Percentiles rank a stretch among this genome's conserved stretches.
phyloP scores from a whole-genome alignment of 2,329 filamentous ascomycete species.

The Stachybotrys chartarum region DNA sequence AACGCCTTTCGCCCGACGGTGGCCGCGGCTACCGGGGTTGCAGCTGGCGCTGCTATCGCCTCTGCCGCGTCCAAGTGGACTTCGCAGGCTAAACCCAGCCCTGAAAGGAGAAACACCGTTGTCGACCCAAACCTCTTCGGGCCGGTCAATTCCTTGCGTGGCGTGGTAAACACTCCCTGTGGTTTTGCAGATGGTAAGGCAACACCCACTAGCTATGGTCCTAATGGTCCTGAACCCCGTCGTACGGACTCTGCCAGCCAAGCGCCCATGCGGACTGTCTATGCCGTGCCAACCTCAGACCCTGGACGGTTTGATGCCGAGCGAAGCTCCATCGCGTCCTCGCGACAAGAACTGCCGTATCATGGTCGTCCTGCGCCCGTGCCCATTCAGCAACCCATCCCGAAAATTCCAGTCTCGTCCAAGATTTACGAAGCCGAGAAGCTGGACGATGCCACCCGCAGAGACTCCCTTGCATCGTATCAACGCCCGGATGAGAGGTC shows the following conservation, averaged over 20 bases:
- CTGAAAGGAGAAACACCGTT: constrained; percentile 36
- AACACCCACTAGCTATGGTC: constrained; percentile 16
- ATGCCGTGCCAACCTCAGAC: constrained; percentile 61
- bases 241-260: constrained; percentile 13
- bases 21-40: constrained; percentile 20
- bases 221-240: constrained; percentile 11
- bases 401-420: constrained; percentile 64
- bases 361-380: constrained; percentile 49
- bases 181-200: constrained; percentile 35
- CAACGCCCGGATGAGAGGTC: constrained; percentile 29
- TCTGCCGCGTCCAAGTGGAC: constrained; percentile 23
- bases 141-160: constrained; percentile 53
- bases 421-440: constrained; percentile 54
- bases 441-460: constrained; percentile 26
- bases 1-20: constrained; percentile 13
- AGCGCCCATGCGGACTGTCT: constrained; percentile 52
- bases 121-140: constrained; percentile 54
- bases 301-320: constrained; percentile 53
- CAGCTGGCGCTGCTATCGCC: constrained; percentile 32
- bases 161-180: constrained; percentile 45
- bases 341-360: constrained; percentile 30
- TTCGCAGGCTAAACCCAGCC: constrained; percentile 15
- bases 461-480: constrained; percentile 20
- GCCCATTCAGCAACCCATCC: constrained; percentile 79
- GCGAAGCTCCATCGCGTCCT: constrained; percentile 40